Conservation (phyloP, 208 protist genomes). For the Trichomonas gallinae region DNA sequence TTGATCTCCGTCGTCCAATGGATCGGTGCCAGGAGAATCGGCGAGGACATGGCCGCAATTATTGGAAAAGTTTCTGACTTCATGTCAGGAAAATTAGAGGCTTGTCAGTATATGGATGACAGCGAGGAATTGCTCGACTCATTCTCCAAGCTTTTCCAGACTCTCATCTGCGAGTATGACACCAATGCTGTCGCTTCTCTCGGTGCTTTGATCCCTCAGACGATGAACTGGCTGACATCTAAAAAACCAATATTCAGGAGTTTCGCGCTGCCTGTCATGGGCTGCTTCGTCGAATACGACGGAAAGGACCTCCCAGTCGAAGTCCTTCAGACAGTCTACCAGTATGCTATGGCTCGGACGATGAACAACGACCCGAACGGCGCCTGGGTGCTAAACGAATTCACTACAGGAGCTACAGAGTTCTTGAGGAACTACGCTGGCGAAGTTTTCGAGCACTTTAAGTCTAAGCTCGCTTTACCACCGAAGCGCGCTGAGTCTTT, state of each 20-base stretch:
- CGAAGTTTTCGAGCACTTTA: background rate
- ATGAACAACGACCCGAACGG: background rate
- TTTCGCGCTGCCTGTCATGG: background rate
- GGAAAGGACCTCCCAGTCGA: background rate
- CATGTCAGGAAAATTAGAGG: background rate
- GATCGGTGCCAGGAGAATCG: background rate
- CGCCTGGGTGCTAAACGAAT: background rate
- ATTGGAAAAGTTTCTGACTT: background rate
- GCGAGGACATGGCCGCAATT: background rate
- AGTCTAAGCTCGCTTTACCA: background rate
- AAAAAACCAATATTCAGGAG: background rate
- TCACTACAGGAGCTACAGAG: background rate
- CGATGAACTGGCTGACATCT: background rate
- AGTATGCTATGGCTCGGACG: background rate
- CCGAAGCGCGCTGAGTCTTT: background rate
- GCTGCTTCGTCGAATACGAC: background rate
- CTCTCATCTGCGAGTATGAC: background rate
- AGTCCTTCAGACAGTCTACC: background rate
- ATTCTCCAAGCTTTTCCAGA: background rate
- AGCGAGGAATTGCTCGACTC: background rate
- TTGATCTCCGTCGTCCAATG: background rate
- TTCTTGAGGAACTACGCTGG: background rate
- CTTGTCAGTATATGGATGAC: background rate
- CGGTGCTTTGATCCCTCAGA: background rate
- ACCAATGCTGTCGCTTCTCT: background rate